A percentile compares a stretch with the other conserved stretches of the same genome.
Conservation (phyloP, 148 eudicot genomes). For the Rhododendron henanense region DNA sequence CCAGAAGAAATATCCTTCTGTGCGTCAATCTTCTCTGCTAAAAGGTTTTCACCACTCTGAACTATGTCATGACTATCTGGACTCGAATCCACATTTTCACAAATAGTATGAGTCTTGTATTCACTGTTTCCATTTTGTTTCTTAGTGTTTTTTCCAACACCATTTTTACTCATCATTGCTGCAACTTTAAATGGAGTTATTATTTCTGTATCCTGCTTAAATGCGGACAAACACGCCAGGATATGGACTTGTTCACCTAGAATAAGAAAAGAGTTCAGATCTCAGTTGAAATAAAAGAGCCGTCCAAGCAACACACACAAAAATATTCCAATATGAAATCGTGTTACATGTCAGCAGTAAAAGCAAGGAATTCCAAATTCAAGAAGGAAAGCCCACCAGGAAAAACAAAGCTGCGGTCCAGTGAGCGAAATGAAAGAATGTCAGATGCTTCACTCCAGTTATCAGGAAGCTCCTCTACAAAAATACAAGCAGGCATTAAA, state of each 20-base stretch:
- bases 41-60: slow-evolving; percentile 24
- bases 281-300: not conserved
- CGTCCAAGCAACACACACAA: not conserved
- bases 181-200: slow-evolving; percentile 97
- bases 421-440: slow-evolving; percentile 53
- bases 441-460: slow-evolving; percentile 61
- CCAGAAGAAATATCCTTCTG: slow-evolving; percentile 51
- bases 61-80: slow-evolving; percentile 31
- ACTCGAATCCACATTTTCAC: slow-evolving; percentile 26
- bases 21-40: slow-evolving; percentile 23
- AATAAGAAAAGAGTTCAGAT: slow-evolving; percentile 10
- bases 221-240: slow-evolving; percentile 77
- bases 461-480: slow-evolving; percentile 70
- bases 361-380: not conserved
- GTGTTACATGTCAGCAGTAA: not conserved
- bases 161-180: slow-evolving; percentile 73
- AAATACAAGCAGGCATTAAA: slow-evolving; percentile 14
- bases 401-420: slow-evolving; percentile 86
- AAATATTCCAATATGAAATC: not conserved
- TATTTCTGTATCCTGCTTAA: slow-evolving; percentile 73
- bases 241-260: slow-evolving; percentile 92
- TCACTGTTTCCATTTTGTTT: slow-evolving; percentile 46
- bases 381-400: slow-evolving; percentile 49
- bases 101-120: slow-evolving; percentile 24
- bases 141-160: slow-evolving; percentile 38